Base-by-base conservation (phyloP, 495 filamentous ascomycete species). In the Aspergillus sclerotiicarbonarius region DNA sequence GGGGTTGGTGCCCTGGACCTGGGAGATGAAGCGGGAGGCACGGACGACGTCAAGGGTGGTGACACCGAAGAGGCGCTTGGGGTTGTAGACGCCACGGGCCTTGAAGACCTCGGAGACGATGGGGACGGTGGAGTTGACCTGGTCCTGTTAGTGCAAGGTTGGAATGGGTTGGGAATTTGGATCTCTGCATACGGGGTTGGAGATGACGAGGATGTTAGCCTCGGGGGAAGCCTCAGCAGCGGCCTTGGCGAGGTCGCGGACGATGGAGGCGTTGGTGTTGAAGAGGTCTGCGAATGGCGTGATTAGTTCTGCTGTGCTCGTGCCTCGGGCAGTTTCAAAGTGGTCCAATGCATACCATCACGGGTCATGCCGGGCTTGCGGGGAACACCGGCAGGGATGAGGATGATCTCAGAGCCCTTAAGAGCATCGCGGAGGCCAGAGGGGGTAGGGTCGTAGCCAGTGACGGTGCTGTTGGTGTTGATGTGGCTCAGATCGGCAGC, bases 241-340 rank as follows among this genome's bases (percentile, higher is more conserved):
- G 64, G 92, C 91, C 86, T 98, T 97, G 74, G 94, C 92, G 59
- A 98, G 87, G 79, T 98, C 94, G 60, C 94, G 94, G 73, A 98
- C 94, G 70, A 98, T 98, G 63, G 91, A 96, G 75, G 95, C 94
- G 76, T 98, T 98, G 83, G 93, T 98, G 83, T 98, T 98, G 90
- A 98, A 98, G 54, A 98, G 89, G 71, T 98, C 92, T 87, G 53
- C 21, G 6, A 15, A 32, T n/a, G 33, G 33, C 6, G 29, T 2
- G 16, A 48, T 62, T 31, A 62, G 60, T 55, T 29, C 8, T 50
- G 4, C 43, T 18, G 35, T 48, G 31, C 19, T 31, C 41, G 19
- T 3, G 33, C 39, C 20, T 30, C 16, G 49, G 51, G 3, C n/a
- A 16, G 44, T 54, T 37, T 15, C 43, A 50, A 35, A 35, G 51